These are phyloP conservation scores for Epichloe festucae DNA, from an alignment of 2,329 filamentous ascomycete genomes.

Conservation along the genomic window DNA sequence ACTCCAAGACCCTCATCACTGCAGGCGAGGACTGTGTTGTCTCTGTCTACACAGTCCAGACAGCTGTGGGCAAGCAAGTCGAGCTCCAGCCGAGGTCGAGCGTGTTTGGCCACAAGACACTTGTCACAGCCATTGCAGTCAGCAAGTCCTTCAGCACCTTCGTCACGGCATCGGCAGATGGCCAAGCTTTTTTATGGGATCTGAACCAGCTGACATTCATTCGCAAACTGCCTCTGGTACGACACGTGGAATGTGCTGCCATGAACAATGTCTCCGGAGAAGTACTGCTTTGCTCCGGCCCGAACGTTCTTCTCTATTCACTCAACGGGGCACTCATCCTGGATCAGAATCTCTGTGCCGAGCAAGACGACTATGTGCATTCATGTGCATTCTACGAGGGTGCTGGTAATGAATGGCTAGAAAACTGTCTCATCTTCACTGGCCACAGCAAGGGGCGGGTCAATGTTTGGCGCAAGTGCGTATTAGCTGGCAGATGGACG, in stretches of 20 bases:
- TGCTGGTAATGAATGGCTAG: conserved; percentile 79
- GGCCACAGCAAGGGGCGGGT: conserved; percentile 76
- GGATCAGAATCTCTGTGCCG: conserved; percentile 64
- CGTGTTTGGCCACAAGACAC: conserved; percentile 79
- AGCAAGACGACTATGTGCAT: conserved; percentile 61
- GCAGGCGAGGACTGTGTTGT: conserved; percentile 87
- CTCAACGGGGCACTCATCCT: conserved; percentile 77
- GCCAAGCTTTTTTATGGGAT: conserved; percentile 84
- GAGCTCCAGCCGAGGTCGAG: conserved; percentile 69
- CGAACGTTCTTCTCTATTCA: conserved; percentile 65
- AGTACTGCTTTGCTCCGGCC: conserved; percentile 70
- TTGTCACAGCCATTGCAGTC: conserved; percentile 70
- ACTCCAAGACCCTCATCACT: conserved; percentile 82
- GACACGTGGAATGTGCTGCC: conserved; percentile 56
- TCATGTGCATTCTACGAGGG: conserved; percentile 91
- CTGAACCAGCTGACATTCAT: conserved; percentile 83
- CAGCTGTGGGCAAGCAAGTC: conserved; percentile 50
- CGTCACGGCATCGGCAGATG: conserved; percentile 69
- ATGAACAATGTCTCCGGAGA: conserved; percentile 90
- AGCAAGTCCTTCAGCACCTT: conserved; percentile 83
- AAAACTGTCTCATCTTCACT: conserved; percentile 75
- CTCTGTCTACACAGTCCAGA: conserved; percentile 64
- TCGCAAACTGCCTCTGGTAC: conserved; percentile 50
- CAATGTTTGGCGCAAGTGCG: conserved; percentile 56
- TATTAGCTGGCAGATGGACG: conserved; percentile 50